Conservation (phyloP, 768 basidiomycete genomes). For the Boletus barrowsii region DNA sequence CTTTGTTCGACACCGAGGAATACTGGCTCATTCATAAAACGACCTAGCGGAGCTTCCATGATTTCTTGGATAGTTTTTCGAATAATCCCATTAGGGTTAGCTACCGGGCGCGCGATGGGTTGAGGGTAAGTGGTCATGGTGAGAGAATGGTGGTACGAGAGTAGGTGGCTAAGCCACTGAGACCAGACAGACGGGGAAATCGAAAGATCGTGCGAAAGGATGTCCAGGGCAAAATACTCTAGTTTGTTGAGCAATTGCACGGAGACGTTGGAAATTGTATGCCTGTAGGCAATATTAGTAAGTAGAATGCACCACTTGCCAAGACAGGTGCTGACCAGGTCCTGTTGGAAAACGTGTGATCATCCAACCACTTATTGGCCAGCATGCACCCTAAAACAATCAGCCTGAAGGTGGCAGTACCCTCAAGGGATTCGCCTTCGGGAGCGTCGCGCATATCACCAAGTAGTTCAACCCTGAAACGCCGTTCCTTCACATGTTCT, state of each 20-base stretch:
- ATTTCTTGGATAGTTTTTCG: conserved; percentile 70
- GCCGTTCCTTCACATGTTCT: conserved; percentile 56
- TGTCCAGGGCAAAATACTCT: conserved; percentile 67
- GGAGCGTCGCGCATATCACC: conserved; percentile 43
- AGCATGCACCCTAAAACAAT: conserved; percentile 81
- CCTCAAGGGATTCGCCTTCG: conserved; percentile 50
- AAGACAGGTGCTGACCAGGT: conserved; percentile 57
- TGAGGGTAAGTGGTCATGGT: conserved; percentile 60
- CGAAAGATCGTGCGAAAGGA: conserved; percentile 68
- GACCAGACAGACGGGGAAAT: conserved; percentile 64
- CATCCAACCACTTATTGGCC: conserved; percentile 86
- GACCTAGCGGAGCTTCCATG: conserved; percentile 44
- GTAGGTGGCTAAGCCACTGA: conserved; percentile 65
- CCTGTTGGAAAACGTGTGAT: conserved; percentile 87
- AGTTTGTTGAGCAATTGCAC: conserved; percentile 66
- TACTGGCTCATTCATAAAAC: conserved; percentile 48
- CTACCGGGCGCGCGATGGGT: conserved; percentile 75
- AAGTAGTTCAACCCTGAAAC: conserved; percentile 63
- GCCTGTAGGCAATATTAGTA: conserved; percentile 44
- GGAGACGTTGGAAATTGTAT: conserved; percentile 75
- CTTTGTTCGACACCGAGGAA: conserved; percentile 73
- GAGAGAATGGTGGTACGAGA: conserved; percentile 62
- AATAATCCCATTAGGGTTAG: conserved; percentile 67
- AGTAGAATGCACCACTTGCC: not conserved
- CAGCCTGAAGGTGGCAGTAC: conserved; percentile 66